Conservation (phyloP, 2,329 filamentous ascomycete genomes). For the Fonsecaea multimorphosa region DNA sequence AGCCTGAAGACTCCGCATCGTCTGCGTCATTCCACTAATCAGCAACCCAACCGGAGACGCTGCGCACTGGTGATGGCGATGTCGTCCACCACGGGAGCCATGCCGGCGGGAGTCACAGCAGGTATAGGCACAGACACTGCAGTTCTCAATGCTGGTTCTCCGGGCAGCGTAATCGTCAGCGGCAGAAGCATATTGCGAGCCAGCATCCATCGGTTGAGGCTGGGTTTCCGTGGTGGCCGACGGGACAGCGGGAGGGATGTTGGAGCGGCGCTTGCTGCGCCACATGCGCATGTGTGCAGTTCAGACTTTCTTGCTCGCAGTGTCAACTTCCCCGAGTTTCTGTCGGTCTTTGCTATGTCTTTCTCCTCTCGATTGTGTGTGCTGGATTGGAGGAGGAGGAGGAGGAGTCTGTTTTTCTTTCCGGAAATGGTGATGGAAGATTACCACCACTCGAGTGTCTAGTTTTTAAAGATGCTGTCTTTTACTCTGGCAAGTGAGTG, state of each 20-base stretch:
- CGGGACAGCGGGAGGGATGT: background rate
- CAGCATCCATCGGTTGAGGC: background rate
- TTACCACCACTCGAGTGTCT: background rate
- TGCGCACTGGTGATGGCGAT: background rate
- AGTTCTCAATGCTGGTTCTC: background rate
- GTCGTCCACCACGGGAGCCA: constrained; percentile 6
- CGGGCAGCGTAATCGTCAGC: background rate
- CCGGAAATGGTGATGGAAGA: background rate
- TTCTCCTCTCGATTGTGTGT: background rate
- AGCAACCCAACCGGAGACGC: background rate
- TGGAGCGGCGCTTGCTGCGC: background rate
- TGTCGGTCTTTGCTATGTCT: background rate
- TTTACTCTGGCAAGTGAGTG: background rate
- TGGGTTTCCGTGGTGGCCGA: background rate
- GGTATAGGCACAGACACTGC: background rate
- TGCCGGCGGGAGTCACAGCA: background rate
- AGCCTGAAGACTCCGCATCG: constrained; percentile 10
- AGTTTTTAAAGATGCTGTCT: background rate
- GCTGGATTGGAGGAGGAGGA: background rate
- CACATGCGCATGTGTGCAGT: background rate
- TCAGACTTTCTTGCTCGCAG: background rate
- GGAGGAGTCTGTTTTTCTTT: too few relatives aligned
- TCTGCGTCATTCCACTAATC: constrained; percentile 12
- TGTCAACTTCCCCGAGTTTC: background rate
- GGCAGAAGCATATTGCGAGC: background rate